phyloP scores from a whole-genome alignment of 345 rosid genomes.

The Gossypium mustelinum region DNA sequence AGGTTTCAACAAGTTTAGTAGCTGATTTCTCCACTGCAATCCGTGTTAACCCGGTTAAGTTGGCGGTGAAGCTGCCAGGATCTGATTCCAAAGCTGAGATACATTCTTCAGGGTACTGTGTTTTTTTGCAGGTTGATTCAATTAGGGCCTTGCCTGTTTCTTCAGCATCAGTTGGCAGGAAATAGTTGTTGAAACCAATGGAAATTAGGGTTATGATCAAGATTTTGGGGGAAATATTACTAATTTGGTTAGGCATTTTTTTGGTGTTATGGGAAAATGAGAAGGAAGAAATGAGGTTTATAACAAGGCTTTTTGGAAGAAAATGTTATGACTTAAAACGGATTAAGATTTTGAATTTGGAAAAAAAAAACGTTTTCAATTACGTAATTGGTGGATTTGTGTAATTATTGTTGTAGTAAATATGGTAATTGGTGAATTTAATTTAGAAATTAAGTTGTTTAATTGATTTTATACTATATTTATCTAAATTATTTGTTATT shows the following conservation, averaged over 20 bases:
- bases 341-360: background rate
- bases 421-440: background rate
- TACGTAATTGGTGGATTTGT: background rate
- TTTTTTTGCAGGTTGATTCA: background rate
- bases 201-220: background rate
- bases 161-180: background rate
- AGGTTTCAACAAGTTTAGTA: background rate
- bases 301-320: background rate
- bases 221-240: background rate
- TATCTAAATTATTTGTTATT: too few relatives aligned
- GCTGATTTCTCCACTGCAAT: background rate
- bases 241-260: background rate
- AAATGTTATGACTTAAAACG: background rate
- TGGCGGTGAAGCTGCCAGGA: background rate
- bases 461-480: background rate
- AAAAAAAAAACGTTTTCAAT: background rate
- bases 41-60: background rate
- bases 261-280: background rate
- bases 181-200: background rate
- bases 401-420: background rate
- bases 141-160: background rate
- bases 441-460: background rate
- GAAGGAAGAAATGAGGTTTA: background rate
- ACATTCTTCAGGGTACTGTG: slow-evolving; percentile 4
- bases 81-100: slow-evolving; percentile 9